Evolutionary conservation across 306 rosid genomes (phyloP).

Genomic region (Macrotyloma uniflorum): DNA sequence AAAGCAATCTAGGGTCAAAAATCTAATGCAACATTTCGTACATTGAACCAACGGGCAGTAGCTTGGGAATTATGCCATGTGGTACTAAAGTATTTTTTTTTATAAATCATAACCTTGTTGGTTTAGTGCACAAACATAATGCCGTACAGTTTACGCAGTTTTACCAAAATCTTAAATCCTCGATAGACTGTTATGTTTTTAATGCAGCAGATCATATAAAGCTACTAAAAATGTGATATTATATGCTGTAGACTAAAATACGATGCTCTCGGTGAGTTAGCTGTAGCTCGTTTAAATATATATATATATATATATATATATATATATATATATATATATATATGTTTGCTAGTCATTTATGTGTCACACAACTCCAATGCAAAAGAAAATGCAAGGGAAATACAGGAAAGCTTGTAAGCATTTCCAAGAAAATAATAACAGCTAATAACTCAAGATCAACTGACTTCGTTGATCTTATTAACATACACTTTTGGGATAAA

Average conservation of each 20-base stretch:
- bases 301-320: too few species aligned
- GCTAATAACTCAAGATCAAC: background rate
- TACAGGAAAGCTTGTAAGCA: background rate
- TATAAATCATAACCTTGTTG: background rate
- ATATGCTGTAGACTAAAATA: background rate
- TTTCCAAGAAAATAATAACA: background rate
- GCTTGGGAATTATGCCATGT: background rate
- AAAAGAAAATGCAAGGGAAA: background rate
- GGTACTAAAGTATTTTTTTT: background rate
- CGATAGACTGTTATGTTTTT: background rate
- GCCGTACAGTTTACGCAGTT: background rate
- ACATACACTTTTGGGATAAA: background rate
- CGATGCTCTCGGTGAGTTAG: background rate
- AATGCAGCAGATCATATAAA: background rate
- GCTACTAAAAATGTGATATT: background rate
- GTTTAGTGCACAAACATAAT: background rate
- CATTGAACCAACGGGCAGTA: background rate
- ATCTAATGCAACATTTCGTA: background rate
- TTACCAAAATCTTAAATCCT: background rate
- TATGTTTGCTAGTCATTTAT: background rate
- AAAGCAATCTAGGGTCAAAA: background rate
- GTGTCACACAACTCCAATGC: constrained; percentile 3
- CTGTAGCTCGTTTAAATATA: background rate
- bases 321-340: background rate
- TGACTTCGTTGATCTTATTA: background rate